Percentiles rank a stretch among this genome's conserved stretches.
These are phyloP conservation scores for Naganishia randhawae DNA, from an alignment of 768 basidiomycete species.

Conservation along the genomic window DNA sequence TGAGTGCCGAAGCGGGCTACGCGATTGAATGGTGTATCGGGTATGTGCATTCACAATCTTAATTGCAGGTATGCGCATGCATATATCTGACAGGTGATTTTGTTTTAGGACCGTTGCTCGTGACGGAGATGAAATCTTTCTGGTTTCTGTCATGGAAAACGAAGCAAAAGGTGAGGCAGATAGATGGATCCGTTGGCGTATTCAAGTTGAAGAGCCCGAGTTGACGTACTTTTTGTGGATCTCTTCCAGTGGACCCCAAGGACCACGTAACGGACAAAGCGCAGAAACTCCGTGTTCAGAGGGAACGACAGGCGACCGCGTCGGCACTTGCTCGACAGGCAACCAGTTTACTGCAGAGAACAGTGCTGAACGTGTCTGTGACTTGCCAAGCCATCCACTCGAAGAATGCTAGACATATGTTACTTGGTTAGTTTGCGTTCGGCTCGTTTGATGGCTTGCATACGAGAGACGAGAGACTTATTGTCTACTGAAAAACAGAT, in stretches of 20 bases:
- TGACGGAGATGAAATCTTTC: constrained; percentile 85
- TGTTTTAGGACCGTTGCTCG: constrained; percentile 69
- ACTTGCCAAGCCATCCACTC: constrained; percentile 95
- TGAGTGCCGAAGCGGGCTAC: constrained; percentile 88
- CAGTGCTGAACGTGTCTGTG: constrained; percentile 77
- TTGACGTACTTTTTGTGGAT: constrained; percentile 54
- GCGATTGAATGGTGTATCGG: constrained; percentile 96
- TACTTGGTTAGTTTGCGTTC: constrained; percentile 59
- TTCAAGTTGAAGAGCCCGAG: neutral
- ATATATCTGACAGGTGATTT: neutral
- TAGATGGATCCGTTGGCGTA: constrained; percentile 23
- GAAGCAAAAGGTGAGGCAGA: constrained; percentile 81
- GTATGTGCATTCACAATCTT: constrained; percentile 13
- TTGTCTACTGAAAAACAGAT: too few relatives aligned
- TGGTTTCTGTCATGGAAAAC: constrained; percentile 88
- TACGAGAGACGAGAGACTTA: neutral
- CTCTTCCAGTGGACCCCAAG: constrained; percentile 64
- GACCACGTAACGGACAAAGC: constrained; percentile 63
- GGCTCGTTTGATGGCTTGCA: neutral
- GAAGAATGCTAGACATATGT: constrained; percentile 87
- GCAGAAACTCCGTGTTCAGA: constrained; percentile 77
- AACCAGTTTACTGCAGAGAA: constrained; percentile 83
- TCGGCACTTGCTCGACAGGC: constrained; percentile 86
- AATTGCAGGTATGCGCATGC: neutral
- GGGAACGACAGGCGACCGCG: constrained; percentile 88